A percentile compares a stretch with the other conserved stretches of the same genome.
Conservation (phyloP, 129 eudicot species). For the Smallanthus sonchifolius region DNA sequence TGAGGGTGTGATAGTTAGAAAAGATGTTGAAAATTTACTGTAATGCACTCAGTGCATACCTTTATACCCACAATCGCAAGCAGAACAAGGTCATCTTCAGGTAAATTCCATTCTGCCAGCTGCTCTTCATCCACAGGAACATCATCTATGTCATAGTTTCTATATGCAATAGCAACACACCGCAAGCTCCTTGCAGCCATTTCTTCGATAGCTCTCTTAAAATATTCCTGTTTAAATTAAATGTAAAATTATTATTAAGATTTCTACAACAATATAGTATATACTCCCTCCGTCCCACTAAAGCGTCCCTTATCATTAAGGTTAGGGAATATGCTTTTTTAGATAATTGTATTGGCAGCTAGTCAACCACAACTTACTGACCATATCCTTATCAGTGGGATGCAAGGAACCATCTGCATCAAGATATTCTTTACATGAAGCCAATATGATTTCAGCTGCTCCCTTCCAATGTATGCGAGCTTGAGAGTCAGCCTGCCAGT, state of each 20-base stretch:
- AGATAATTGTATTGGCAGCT: not conserved
- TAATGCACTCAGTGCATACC: constrained; percentile 32
- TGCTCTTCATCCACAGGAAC: constrained; percentile 65
- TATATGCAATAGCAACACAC: constrained; percentile 89
- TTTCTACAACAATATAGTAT: not conserved
- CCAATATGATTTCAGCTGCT: constrained; percentile 86
- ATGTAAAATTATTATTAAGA: not conserved
- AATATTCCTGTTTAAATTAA: constrained; percentile 39
- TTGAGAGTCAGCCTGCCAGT: constrained; percentile 56
- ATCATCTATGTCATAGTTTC: constrained; percentile 36
- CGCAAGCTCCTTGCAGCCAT: constrained; percentile 90
- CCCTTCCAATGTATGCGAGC: constrained; percentile 88
- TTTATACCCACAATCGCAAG: constrained; percentile 86
- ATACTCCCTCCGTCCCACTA: not conserved
- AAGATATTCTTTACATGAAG: constrained; percentile 61
- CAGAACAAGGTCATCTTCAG: constrained; percentile 77
- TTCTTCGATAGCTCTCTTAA: constrained; percentile 55
- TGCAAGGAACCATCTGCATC: constrained; percentile 58
- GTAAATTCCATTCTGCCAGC: constrained; percentile 61
- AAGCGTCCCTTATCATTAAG: not conserved
- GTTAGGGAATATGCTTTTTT: not conserved
- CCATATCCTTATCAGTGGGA: constrained; percentile 58
- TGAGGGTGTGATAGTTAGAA: not conserved
- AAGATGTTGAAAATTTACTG: not conserved
- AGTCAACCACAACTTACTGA: constrained; percentile 24